Percentiles rank a stretch among this genome's conserved stretches.
phyloP scores from a whole-genome alignment of 2,329 filamentous ascomycete species.

The Botrytis fragariae region DNA sequence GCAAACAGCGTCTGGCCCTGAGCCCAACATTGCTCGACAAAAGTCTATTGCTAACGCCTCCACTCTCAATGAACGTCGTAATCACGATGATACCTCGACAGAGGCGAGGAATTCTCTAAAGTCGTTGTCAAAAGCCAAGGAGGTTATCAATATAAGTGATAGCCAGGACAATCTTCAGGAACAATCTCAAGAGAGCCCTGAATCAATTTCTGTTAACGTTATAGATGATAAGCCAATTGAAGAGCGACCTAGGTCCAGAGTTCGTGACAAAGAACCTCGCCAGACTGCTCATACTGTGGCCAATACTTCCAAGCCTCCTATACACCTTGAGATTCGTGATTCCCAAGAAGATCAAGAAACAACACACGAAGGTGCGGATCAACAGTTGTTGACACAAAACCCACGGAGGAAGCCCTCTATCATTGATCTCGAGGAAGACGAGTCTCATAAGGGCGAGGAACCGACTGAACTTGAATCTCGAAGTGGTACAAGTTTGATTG shows the following conservation, averaged over 20 bases:
- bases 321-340: slow-evolving; percentile 1
- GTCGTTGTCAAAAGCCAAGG: neutral
- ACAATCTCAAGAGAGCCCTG: neutral
- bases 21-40: slow-evolving; percentile 11
- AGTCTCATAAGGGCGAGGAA: neutral
- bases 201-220: neutral
- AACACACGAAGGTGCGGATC: neutral
- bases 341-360: slow-evolving; percentile 5
- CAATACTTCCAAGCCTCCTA: neutral
- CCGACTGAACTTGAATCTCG: neutral
- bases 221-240: neutral
- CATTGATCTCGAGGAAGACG: neutral
- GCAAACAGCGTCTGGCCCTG: neutral
- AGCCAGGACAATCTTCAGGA: slow-evolving; percentile 6
- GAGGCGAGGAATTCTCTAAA: neutral
- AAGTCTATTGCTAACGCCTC: neutral
- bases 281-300: neutral
- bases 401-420: neutral
- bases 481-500: neutral
- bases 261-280: neutral
- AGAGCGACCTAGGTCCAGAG: neutral
- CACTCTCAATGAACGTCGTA: neutral
- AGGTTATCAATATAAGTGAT: slow-evolving; percentile 13
- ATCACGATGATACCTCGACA: neutral
- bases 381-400: neutral